Evolutionary conservation across 2,329 filamentous ascomycete species (phyloP).

Genomic region (Phyllosticta citribraziliensis): DNA sequence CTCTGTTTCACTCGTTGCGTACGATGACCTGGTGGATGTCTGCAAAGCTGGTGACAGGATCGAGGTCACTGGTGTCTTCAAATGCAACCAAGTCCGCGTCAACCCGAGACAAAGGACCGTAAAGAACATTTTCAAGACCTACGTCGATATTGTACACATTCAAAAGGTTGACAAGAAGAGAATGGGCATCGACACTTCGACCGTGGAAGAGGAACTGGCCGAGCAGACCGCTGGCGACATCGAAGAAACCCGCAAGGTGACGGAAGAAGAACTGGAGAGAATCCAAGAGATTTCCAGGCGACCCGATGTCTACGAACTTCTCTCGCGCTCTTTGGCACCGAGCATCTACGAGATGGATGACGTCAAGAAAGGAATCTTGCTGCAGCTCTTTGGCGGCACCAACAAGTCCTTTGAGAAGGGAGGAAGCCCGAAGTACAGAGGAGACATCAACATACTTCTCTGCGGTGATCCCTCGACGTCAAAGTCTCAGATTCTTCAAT

Average conservation of each 20-base stretch:
- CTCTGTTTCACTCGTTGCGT: constrained; percentile 90
- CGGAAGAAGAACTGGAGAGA: constrained; percentile 76
- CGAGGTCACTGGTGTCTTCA: constrained; percentile 93
- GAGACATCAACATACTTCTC: constrained; percentile 93
- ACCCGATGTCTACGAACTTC: constrained; percentile 83
- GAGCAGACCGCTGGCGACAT: constrained; percentile 61
- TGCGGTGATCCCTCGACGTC: constrained; percentile 95
- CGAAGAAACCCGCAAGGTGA: constrained; percentile 75
- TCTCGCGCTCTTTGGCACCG: constrained; percentile 82
- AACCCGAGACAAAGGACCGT: constrained; percentile 88
- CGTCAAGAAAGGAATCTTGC: constrained; percentile 94
- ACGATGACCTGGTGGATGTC: constrained; percentile 93
- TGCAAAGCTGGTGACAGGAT: constrained; percentile 97
- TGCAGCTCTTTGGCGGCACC: constrained; percentile 93
- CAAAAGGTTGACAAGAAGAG: constrained; percentile 95
- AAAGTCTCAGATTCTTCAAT: constrained; percentile 89
- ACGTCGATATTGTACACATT: constrained; percentile 88
- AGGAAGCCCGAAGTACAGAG: constrained; percentile 87
- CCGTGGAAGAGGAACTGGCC: constrained; percentile 72
- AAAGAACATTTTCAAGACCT: constrained; percentile 96
- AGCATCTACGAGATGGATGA: constrained; percentile 98
- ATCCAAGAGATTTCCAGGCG: constrained; percentile 73
- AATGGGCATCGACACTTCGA: constrained; percentile 82
- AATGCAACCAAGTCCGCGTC: constrained; percentile 83
- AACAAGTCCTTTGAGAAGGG: constrained; percentile 98